Evolutionary conservation across 768 basidiomycete species (phyloP).

Genomic region (Lactarius evosmus): DNA sequence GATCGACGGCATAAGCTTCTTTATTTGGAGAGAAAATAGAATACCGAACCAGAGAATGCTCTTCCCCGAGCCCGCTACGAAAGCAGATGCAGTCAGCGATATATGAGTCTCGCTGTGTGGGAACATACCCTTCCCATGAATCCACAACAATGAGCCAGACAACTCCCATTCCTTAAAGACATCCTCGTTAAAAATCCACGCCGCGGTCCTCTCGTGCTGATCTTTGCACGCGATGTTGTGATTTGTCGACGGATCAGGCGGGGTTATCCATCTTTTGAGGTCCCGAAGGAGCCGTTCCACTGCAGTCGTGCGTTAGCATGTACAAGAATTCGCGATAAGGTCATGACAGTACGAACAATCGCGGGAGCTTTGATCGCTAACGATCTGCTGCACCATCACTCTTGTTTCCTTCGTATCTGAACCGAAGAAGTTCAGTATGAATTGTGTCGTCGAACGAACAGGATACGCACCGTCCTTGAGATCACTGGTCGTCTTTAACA

Average conservation of each 20-base stretch:
- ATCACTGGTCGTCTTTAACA: not conserved
- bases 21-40: not conserved
- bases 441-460: not conserved
- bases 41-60: not conserved
- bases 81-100: not conserved
- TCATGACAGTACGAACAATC: not conserved
- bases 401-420: not conserved
- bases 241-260: not conserved
- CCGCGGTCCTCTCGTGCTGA: not conserved
- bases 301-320: not conserved
- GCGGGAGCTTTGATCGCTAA: not conserved
- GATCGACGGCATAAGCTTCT: not conserved
- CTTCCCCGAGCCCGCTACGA: not conserved
- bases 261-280: not conserved
- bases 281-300: not conserved
- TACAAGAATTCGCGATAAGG: not conserved
- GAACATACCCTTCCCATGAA: not conserved
- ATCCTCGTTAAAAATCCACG: not conserved
- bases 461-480: not conserved
- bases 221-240: not conserved
- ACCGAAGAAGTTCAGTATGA: not conserved
- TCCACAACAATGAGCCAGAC: not conserved
- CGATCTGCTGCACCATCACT: not conserved
- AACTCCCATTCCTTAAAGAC: not conserved
- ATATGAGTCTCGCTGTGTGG: accelerated